A percentile compares a stretch with the other conserved stretches of the same genome.
Evolutionary conservation across 495 filamentous ascomycete genomes (phyloP).

Genomic region (Saxophila tyrrhenica): DNA sequence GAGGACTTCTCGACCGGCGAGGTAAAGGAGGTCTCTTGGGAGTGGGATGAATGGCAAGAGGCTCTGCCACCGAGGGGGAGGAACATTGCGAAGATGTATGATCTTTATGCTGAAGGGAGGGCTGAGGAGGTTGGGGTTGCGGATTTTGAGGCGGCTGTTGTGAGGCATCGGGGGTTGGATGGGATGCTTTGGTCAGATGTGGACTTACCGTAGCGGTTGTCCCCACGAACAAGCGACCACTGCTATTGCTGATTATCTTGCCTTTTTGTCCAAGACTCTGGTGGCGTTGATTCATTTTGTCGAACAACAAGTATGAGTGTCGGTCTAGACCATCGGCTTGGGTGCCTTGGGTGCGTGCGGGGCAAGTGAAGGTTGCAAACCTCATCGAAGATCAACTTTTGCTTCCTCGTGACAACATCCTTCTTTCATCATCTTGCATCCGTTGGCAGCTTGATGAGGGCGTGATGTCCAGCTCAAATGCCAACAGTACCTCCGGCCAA

Average conservation of each 20-base stretch:
- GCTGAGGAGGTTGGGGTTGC: conserved; percentile 1
- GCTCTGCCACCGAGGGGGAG: background rate
- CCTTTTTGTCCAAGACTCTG: background rate
- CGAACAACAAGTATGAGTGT: no score
- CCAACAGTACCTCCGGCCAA: no score
- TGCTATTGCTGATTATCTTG: background rate
- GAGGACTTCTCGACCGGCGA: conserved; percentile 8
- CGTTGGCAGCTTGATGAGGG: no score
- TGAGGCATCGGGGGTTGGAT: conserved; percentile 8
- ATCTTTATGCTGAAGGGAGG: conserved; percentile 7
- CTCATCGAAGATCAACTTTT: no score
- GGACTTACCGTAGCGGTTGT: no score
- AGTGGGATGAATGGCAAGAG: conserved; percentile 11
- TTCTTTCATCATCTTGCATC: no score
- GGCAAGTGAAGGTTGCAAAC: no score
- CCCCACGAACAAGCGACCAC: background rate
- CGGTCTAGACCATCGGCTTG: no score
- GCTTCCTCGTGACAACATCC: no score
- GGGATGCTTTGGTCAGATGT: conserved; percentile 3
- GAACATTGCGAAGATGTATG: conserved; percentile 10
- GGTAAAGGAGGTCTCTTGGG: conserved; percentile 3
- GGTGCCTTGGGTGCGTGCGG: no score
- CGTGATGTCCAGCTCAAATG: no score
- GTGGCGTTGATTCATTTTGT: no score
- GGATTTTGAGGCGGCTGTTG: conserved; percentile 5